Conservation (phyloP, 2,329 filamentous ascomycete genomes). For the Diaporthe vexans region DNA sequence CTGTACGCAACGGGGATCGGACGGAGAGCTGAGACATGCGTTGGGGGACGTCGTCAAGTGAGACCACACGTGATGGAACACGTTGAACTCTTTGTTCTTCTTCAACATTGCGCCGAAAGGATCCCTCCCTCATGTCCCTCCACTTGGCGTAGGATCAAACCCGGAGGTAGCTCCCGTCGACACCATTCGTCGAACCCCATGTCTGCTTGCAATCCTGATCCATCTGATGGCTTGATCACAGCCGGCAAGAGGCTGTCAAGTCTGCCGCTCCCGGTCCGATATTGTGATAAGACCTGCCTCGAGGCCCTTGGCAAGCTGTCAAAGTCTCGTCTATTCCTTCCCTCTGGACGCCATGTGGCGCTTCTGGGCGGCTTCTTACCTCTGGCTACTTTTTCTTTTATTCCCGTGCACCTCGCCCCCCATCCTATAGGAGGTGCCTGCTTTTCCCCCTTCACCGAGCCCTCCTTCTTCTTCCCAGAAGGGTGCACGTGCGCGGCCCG, state of each 20-base stretch:
- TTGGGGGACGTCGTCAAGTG: conserved; percentile 36
- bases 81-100: conserved; percentile 35
- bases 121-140: background rate
- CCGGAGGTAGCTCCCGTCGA: conserved; percentile 17
- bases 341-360: conserved; percentile 27
- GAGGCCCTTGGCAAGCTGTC: conserved; percentile 28
- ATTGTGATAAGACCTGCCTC: conserved; percentile 30
- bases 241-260: conserved; percentile 22
- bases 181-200: background rate
- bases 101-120: conserved; percentile 24
- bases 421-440: conserved; percentile 5
- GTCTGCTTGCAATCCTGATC: conserved; percentile 4
- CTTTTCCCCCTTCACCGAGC: conserved; percentile 19
- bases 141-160: conserved; percentile 8
- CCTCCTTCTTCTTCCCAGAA: background rate
- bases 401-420: conserved; percentile 4
- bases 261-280: conserved; percentile 14
- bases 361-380: conserved; percentile 7
- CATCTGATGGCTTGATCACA: conserved; percentile 22
- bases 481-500: conserved; percentile 8
- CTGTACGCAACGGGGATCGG: conserved; percentile 21
- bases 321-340: conserved; percentile 33
- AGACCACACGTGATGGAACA: conserved; percentile 41
- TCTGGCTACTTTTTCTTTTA: conserved; percentile 13
- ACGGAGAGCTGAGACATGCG: conserved; percentile 36